Base-by-base conservation (phyloP, 352 stramenopile species). In the Plasmopara muralis region DNA sequence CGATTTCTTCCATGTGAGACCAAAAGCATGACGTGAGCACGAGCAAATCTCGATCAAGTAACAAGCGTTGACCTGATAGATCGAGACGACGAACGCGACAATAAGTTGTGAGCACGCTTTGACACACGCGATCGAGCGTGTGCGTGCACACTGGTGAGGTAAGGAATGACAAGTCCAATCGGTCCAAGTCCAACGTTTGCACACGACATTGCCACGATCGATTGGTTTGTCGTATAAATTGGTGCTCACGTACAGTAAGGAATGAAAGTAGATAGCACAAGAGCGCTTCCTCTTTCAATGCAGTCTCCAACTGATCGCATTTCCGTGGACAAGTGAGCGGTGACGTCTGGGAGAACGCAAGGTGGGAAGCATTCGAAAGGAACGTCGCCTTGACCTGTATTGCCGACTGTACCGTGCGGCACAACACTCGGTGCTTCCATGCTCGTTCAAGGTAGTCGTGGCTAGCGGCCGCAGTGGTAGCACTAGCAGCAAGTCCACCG, bases 1-100 rank as follows among this genome's bases (percentile, higher is more conserved):
- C 62, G 43, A 93, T 71, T 47, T 71, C 57, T 53, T 91, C 80
- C 15, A 93, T 60, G 16, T 83, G 52, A 5, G 76, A 59, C 83
- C 83, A 93, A 47, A 89, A 93, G 66, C 71, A 77, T 14, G 83
- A 91, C 10, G 80, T 79, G 33, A 93, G 62, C 18, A 93, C 77
- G 33, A 93, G 71, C 50, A 93, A 47, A 48, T 93, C 83, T 6
- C 74, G 69, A 49, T 93, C 80, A 10, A 53, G 60, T 25, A 91
- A 60, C 3, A 68, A 70, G 5, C 83, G 77, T 55, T 93, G 83
- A 9, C 80, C 80, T 2, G 83, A 85, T 9, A 93, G 62, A 48
- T 91, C 68, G 20, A 93, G 61, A 14, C 59, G 55, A 29, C 73
- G 63, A 20, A 93, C 70, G 18, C 64, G 67, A 29, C 57, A 70